phyloP scores from a whole-genome alignment of 257 asterid species.

The Verbena officinalis region DNA sequence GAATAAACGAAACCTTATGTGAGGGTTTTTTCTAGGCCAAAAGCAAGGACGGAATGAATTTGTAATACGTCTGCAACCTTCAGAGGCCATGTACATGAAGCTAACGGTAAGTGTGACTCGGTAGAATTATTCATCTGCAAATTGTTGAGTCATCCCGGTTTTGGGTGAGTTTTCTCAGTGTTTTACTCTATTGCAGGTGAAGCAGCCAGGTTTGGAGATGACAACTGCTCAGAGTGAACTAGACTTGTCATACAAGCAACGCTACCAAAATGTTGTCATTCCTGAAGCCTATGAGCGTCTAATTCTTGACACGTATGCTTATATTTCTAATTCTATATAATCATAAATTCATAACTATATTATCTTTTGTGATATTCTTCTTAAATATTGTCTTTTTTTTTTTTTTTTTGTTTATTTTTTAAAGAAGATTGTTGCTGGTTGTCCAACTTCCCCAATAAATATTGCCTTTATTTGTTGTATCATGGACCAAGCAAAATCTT shows the following conservation, averaged over 20 bases:
- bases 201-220: slow-evolving; percentile 97
- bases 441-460: too few relatives aligned
- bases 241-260: slow-evolving; percentile 86
- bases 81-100: slow-evolving; percentile 97
- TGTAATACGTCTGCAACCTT: slow-evolving; percentile 97
- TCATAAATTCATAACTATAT: too few relatives aligned
- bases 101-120: slow-evolving; percentile 62
- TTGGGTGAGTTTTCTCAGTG: slow-evolving; percentile 9
- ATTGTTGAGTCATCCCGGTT: neutral
- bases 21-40: slow-evolving; percentile 56
- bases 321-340: slow-evolving; percentile 6
- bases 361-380: too few relatives aligned
- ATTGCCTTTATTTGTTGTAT: neutral
- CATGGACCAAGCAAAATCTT: neutral
- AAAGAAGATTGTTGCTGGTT: too few relatives aligned
- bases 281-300: slow-evolving; percentile 99
- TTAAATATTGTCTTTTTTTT: too few relatives aligned
- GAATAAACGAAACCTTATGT: slow-evolving; percentile 27
- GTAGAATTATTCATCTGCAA: neutral
- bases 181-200: slow-evolving; percentile 66
- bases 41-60: slow-evolving; percentile 94
- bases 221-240: slow-evolving; percentile 90
- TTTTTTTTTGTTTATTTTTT: neutral
- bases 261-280: slow-evolving; percentile 78
- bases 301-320: slow-evolving; percentile 90